Evolutionary conservation across 345 rosid genomes (phyloP), one percentile per base, ranked within the genome.

Genomic region (Hypericum perforatum): DNA sequence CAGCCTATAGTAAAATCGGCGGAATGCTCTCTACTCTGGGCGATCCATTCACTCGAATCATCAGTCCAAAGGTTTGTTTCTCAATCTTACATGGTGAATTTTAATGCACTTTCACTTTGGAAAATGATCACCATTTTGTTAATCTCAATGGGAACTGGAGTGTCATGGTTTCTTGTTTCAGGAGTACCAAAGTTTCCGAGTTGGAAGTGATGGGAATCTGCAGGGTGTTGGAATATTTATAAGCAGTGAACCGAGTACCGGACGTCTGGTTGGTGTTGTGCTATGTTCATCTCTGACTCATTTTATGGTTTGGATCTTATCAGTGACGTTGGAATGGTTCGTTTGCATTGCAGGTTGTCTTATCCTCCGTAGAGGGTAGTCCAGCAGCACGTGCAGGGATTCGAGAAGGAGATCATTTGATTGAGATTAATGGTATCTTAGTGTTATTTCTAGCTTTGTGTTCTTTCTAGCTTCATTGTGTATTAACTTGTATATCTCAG

Each of bases 321-420:
- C 32, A 4, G 22, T 38, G 50, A 16, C 9, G 5, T n/a, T 7
- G 1, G 43, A 42, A 12, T 53, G 45, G 41, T 16, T 40, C 8
- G 63, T 63, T 8, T 48, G 11, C 45, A 6, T 47, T 73, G 74
- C 83, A 85, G 95, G 86, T 83, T 61, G 88, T 89, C 53, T 64
- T 89, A 78, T 83, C 89, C 56, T 83, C 85, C 52, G 61, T 89
- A 45, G 82, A 89, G 29, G 88, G 76, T 64, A 75, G 95, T 65
- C 97, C 97, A 7, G 95, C 97, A 53, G 87, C 94, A 65, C 95
- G 83, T 60, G 89, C 88, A 16, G 88, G 97, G 48, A 78, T 85
- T 66, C 87, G 57, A n/a, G 82, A 76, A 54, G 97, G 97, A 46
- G 90, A 83, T 68, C 85, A 85, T 61, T 62, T 89, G 71, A 61